Base-by-base conservation (phyloP, 306 rosid genomes). In the Betula pendula region DNA sequence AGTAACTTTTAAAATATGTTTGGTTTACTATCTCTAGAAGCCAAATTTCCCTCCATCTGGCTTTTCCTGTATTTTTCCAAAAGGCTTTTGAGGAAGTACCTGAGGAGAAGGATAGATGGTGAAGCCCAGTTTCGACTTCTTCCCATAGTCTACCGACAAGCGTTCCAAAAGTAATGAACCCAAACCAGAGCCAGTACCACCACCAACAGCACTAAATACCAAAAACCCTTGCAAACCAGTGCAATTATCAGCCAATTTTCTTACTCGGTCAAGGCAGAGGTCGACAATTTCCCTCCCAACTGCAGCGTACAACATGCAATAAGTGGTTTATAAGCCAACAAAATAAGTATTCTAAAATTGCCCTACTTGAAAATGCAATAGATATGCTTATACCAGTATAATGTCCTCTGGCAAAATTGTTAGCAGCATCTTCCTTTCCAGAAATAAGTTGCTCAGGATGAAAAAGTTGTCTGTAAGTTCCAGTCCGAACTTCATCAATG, bases 161-260 rank as follows among this genome's bases (percentile, higher is more conserved):
- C 93, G 87, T 63, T 90, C 96, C 77, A 90, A 70, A 82, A 90
- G 91, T 27, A 88, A 82, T 63, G 96, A 88, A 38, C 91, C 96
- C 76, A 90, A 79, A 70, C 96, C 96, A 78, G 96, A 90, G 55
- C 96, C 96, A 58, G 96, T 90, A 74, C 96, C 96, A 65, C 96
- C 96, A 84, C 93, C 93, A 80, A 85, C 96, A 65, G 96, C 96
- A 79, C 79, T 90, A 79, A 90, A 87, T 72, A 90, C 88, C 86
- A 88, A 72, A 81, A 90, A 90, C 25, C 96, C 93, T 81, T 90
- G 96, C 83, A 90, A 85, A 51, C 96, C 96, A 65, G 90, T 90
- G 76, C 96, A 88, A 69, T 85, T 90, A 63, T 90, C 96, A 10
- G 96, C 93, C 50, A 88, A 72, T 71, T 90, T 90, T 56, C 96